Base-by-base conservation (phyloP, 352 stramenopile species). In the Phytopythium montanum region DNA sequence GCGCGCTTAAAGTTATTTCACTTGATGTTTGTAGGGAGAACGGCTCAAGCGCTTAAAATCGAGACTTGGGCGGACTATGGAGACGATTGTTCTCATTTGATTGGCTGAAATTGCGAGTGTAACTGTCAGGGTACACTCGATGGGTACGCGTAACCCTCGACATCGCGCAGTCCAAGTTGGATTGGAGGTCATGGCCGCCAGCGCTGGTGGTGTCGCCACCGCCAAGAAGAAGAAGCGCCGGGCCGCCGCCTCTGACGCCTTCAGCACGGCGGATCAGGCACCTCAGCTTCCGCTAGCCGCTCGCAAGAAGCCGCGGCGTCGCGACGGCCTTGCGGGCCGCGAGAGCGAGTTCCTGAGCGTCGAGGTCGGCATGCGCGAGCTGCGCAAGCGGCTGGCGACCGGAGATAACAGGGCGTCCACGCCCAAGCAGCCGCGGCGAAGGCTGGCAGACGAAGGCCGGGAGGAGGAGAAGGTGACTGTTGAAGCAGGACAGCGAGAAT, bases 281-380 rank as follows among this genome's bases (percentile, higher is more conserved):
- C 25, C 52, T 34, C 31, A 42, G 33, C 51, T 45, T 10, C 51
- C 33, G 33, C 23, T 50, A 13, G 23, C 52, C 21, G 21, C 39
- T 36, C 64, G 51, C 25, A 76, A 79, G 64, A 81, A 76, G 58
- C 56, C 69, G 36, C 75, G 70, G 7, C 54, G 58, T 14, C 56
- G 49, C 58, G 54, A 45, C 8, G 25, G 6, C 44, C 14, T n/a
- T 18, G 26, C 51, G 45, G 38, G 65, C 16, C 69, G 72, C 44
- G 69, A 73, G 61, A 90, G 80, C 62, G 82, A 92, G 72, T 92
- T 92, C 57, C 73, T 92, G 41, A 86, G 75, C 61, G 76, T 88
- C 45, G 74, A 86, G 56, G 79, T 87, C 36, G 80, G 82, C 19
- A 84, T 92, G 73, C 79, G 82, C 49, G 82, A 85, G 61, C 70